Conservation (phyloP, 2,329 filamentous ascomycete genomes). For the Monilinia vaccinii-corymbosi region DNA sequence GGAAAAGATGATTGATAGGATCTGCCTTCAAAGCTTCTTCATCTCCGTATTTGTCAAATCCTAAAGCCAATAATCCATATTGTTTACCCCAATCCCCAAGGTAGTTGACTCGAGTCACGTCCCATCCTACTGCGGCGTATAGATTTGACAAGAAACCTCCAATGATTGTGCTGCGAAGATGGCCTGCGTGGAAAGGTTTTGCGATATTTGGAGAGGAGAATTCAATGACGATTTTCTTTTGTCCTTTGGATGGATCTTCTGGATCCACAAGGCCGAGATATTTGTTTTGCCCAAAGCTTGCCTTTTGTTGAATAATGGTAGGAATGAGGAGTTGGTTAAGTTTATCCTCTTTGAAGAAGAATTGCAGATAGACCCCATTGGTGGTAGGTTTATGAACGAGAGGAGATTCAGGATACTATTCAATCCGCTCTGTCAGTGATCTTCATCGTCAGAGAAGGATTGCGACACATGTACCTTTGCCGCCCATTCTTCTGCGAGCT, state of each 20-base stretch:
- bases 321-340: constrained; percentile 60
- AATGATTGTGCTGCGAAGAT: constrained; percentile 69
- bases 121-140: constrained; percentile 60
- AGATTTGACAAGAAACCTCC: constrained; percentile 64
- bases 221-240: constrained; percentile 57
- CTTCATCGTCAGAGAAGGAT: neutral
- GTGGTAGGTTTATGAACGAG: constrained; percentile 61
- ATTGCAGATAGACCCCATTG: constrained; percentile 63
- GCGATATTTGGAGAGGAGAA: constrained; percentile 83
- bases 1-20: constrained; percentile 73
- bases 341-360: constrained; percentile 67
- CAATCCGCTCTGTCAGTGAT: constrained; percentile 10
- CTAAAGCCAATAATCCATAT: constrained; percentile 59
- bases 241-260: constrained; percentile 42
- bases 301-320: constrained; percentile 53
- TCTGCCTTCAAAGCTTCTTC: constrained; percentile 63
- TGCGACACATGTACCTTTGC: constrained; percentile 39
- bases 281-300: constrained; percentile 55
- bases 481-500: constrained; percentile 52
- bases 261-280: constrained; percentile 52
- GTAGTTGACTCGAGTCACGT: constrained; percentile 65
- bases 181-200: constrained; percentile 70
- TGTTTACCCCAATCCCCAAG: constrained; percentile 74
- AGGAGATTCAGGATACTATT: constrained; percentile 60
- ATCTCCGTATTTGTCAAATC: constrained; percentile 65